Conservation (phyloP, 805 yeast species). For the Suhomyces vadensis region DNA sequence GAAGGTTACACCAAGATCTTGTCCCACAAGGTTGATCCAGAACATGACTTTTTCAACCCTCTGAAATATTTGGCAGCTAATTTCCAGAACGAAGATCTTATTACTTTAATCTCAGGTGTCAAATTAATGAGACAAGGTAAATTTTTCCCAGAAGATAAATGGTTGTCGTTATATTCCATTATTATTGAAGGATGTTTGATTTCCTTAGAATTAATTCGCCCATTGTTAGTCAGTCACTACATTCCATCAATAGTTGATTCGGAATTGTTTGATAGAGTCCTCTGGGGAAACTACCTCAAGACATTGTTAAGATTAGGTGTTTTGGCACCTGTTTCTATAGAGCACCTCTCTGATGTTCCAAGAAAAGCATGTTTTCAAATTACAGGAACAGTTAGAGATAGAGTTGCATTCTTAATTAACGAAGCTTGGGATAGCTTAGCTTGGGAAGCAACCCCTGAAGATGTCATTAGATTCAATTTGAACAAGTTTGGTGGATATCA, state of each 20-base stretch:
- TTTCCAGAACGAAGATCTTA: slow-evolving; percentile 45
- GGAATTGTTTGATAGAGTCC: slow-evolving; percentile 53
- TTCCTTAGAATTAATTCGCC: slow-evolving; percentile 53
- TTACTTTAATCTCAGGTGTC: slow-evolving; percentile 48
- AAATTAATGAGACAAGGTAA: slow-evolving; percentile 53
- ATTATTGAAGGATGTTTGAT: slow-evolving; percentile 57
- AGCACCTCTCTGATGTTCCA: slow-evolving; percentile 71
- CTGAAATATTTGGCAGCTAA: slow-evolving; percentile 41
- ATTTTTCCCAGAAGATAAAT: slow-evolving; percentile 66
- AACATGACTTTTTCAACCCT: slow-evolving; percentile 41
- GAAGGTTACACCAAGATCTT: slow-evolving; percentile 47
- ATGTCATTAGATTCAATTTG: slow-evolving; percentile 57
- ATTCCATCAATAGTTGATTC: slow-evolving; percentile 54
- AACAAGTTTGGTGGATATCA: slow-evolving; percentile 70
- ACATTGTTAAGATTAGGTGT: slow-evolving; percentile 59
- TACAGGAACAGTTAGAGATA: slow-evolving; percentile 61
- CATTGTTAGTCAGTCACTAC: slow-evolving; percentile 48
- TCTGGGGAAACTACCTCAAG: slow-evolving; percentile 71
- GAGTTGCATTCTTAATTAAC: slow-evolving; percentile 55
- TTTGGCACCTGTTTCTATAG: slow-evolving; percentile 67
- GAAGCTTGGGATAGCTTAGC: slow-evolving; percentile 77
- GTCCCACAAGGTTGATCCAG: slow-evolving; percentile 20
- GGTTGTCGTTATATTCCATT: slow-evolving; percentile 69
- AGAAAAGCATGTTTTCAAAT: slow-evolving; percentile 66
- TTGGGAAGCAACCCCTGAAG: slow-evolving; percentile 57